Evolutionary conservation across 2,329 filamentous ascomycete genomes (phyloP), one percentile per base, ranked within the genome.

Genomic region (Neonectria punicea): DNA sequence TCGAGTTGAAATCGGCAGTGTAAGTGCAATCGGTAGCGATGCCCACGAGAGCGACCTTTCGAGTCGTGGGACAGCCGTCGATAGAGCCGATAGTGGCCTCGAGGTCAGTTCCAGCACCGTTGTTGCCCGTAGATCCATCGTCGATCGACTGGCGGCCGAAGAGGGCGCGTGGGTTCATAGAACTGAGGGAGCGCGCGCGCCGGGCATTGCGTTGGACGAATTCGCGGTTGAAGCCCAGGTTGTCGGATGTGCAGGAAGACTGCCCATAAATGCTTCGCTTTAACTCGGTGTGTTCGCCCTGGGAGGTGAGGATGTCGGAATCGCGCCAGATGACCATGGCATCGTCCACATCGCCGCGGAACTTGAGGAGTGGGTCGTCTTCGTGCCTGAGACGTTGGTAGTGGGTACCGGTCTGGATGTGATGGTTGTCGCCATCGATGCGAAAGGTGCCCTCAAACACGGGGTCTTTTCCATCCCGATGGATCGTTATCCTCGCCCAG

Each of bases 1-100:
- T 83, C 22, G 85, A 86, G 67, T 90, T 87, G 77, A 98, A 97
- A 4, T 85, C 84, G 2, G 83, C 83, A 43, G 90, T 93, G 77
- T 98, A 98, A 9, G 89, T 92, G 83, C 96, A 99, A 79, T 99
- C 96, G 0, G 94, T 96, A 9, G 94, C 96, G 41, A 98, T 89
- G 30, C 96, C 96, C 25, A 99, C 89, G 44, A 98, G 85, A 1
- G 96, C 96, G 18, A 99, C 93, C 79, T 92, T 97, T 70, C 94
- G 89, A n/a, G 93, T 95, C 1, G 86, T 90, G 6, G 95, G 95
- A 77, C 96, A 99, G 56, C 96, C 96, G n/a, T 81, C 77, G 0
- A 92, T 92, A 64, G 88, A 91, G 53, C 96, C 96, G 75, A 99
- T 97, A 28, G 89, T 93, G 36, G 83, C 86, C 36, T 87, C 84